phyloP scores from a whole-genome alignment of 2,329 filamentous ascomycete species.

The Ascochyta rabiei region DNA sequence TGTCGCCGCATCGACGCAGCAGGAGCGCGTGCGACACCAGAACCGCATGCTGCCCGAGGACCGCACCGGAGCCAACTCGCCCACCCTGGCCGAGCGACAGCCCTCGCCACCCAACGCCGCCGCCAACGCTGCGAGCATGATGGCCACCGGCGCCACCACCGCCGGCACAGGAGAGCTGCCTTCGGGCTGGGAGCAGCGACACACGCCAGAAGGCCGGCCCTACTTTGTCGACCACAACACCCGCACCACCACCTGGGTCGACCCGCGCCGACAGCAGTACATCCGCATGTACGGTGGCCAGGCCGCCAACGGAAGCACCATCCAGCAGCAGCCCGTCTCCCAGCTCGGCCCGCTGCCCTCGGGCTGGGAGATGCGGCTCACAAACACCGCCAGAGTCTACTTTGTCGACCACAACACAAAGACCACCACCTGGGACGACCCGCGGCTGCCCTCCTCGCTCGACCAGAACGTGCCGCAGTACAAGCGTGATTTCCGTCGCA shows the following conservation, averaged over 20 bases:
- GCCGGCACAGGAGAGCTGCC: slow-evolving; percentile 94
- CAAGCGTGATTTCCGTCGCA: slow-evolving; percentile 97
- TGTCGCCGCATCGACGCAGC: slow-evolving; percentile 87
- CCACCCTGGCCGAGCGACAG: slow-evolving; percentile 68
- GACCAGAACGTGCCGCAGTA: slow-evolving; percentile 99
- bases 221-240: slow-evolving; percentile 99
- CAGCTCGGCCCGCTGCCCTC: slow-evolving; percentile 94
- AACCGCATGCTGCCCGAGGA: slow-evolving; percentile 96
- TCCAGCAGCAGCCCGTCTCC: slow-evolving; percentile 96
- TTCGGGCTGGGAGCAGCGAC: slow-evolving; percentile 93
- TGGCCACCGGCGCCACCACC: slow-evolving; percentile 93
- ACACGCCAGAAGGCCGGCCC: slow-evolving; percentile 89
- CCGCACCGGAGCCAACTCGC: slow-evolving; percentile 89
- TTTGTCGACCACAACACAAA: slow-evolving; percentile 99
- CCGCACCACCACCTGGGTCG: slow-evolving; percentile 96
- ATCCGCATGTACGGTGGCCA: slow-evolving; percentile 98
- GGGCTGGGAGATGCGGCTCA: slow-evolving; percentile 99
- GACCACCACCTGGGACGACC: slow-evolving; percentile 99
- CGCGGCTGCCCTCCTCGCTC: slow-evolving; percentile 88
- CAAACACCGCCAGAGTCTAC: slow-evolving; percentile 96
- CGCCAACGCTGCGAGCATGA: slow-evolving; percentile 75
- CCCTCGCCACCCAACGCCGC: slow-evolving; percentile 41
- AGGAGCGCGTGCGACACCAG: slow-evolving; percentile 91
- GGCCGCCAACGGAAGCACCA: slow-evolving; percentile 74
- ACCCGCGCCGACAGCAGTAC: slow-evolving; percentile 95